A percentile compares a stretch with the other conserved stretches of the same genome.
Evolutionary conservation across 352 stramenopile species (phyloP).

Genomic region (Globisporangium takayamanum): DNA sequence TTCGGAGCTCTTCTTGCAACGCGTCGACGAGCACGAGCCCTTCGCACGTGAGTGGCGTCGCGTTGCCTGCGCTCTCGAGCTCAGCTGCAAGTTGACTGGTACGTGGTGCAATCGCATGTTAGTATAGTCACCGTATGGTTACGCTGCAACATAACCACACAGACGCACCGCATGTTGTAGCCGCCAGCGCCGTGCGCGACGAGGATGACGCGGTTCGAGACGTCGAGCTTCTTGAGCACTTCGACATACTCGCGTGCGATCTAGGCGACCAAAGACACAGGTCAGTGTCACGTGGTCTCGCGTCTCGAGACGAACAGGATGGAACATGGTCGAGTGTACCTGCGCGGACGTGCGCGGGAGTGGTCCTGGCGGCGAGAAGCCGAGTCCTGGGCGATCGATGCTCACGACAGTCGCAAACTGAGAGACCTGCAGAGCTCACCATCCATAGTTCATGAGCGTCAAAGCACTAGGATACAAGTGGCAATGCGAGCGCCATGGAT

Average conservation of each 20-base stretch:
- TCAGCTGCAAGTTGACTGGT: conserved; percentile 38
- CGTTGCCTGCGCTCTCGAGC: conserved; percentile 19
- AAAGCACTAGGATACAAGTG: background rate
- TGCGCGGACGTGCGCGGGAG: conserved; percentile 46
- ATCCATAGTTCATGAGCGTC: too few species aligned
- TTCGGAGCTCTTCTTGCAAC: conserved; percentile 56
- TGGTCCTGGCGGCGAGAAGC: conserved; percentile 45
- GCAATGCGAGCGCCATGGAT: background rate
- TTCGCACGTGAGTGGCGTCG: conserved; percentile 26
- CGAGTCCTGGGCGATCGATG: conserved; percentile 70
- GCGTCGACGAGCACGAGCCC: conserved; percentile 71
- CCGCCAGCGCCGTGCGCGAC: conserved; percentile 66
- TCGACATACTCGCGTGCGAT: conserved; percentile 59
- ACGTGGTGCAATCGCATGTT: background rate
- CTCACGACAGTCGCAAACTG: conserved; percentile 50
- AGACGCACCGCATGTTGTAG: conserved; percentile 68
- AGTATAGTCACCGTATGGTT: background rate
- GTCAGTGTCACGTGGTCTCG: background rate
- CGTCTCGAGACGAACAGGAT: too few species aligned
- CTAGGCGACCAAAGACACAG: conserved; percentile 4
- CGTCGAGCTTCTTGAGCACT: conserved; percentile 49
- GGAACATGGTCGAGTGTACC: conserved; percentile 6
- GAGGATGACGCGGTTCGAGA: conserved; percentile 53
- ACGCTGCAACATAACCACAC: background rate
- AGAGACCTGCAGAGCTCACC: conserved; percentile 16